Evolutionary conservation across 176 grass and related monocot genomes (phyloP), one percentile per base, ranked within the genome.

Genomic region (Cymbopogon citratus): DNA sequence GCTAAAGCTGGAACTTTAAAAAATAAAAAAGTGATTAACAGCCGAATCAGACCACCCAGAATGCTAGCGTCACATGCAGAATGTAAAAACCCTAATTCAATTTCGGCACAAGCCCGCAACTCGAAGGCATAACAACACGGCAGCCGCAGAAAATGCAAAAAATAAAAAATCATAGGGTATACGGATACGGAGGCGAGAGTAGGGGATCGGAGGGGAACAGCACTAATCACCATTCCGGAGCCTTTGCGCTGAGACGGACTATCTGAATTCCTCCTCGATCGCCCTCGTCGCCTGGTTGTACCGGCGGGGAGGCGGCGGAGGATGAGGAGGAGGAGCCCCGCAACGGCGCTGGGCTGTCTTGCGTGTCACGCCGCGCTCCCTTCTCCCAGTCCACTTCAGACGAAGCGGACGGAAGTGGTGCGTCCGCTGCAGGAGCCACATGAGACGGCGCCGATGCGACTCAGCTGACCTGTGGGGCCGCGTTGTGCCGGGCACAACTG

Each of bases 221-320:
- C 16, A 3, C 27, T 65, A 65, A 78, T 83, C 87, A 29, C 87
- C 87, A 89, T 89, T 81, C 9, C 27, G 0, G 10, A 76, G 65
- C 9, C 41, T 80, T 84, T 1, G 18, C 31, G 62, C n/a, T 5
- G 44, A 36, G 46, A 43, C 3, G 10, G 10, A 1, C 5, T 46
- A 25, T 36, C 62, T 40, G 6, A 54, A 54, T 19, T 15, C 61
- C 15, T 2, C 67, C 18, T n/a, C 21, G 39, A 65, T 36, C 68
- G 6, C 23, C 36, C 24, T 33, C 31, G 31, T 33, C 31, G 31
- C 31, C 31, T 33, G 31, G n/a, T n/a, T n/a, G n/a, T n/a, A n/a
- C n/a, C 31, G 31, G 31, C 3, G 31, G 31, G 31, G 66, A 15
- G 9, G 5, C 6, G 36, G 36, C 36, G 36, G 33, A 28, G 13